These are phyloP conservation scores for Trichomonascaceae sp. DNA, from an alignment of 1,139 yeast genomes.

Conservation along the genomic window DNA sequence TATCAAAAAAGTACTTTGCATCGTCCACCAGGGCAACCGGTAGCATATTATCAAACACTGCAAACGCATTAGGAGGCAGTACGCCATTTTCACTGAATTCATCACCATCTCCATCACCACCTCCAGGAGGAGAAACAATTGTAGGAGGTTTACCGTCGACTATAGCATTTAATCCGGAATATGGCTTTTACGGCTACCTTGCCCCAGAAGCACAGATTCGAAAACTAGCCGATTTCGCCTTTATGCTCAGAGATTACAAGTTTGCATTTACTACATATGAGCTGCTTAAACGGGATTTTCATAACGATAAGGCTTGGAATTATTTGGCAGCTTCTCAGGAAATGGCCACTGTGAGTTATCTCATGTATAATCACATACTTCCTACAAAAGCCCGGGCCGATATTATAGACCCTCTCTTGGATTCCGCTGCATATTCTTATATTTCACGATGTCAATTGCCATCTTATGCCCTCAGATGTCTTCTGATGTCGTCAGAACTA, in stretches of 20 bases:
- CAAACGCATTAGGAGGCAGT: conserved; percentile 13
- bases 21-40: conserved; percentile 26
- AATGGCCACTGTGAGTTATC: conserved; percentile 69
- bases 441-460: conserved; percentile 60
- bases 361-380: conserved; percentile 54
- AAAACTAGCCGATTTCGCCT: conserved; percentile 86
- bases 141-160: conserved; percentile 7
- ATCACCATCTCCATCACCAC: conserved; percentile 14
- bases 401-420: conserved; percentile 59
- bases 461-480: conserved; percentile 51
- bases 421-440: conserved; percentile 57
- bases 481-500: conserved; percentile 35
- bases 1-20: conserved; percentile 53
- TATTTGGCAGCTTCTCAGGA: conserved; percentile 84
- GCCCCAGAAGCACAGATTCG: conserved; percentile 73
- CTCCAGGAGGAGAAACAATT: conserved; percentile 12
- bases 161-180: conserved; percentile 37
- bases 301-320: conserved; percentile 74
- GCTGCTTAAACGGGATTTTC: conserved; percentile 68
- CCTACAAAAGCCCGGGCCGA: conserved; percentile 57
- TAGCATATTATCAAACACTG: conserved; percentile 19
- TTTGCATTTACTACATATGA: conserved; percentile 84
- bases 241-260: conserved; percentile 82
- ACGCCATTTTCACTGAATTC: conserved; percentile 32
- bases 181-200: conserved; percentile 50